phyloP scores from a whole-genome alignment of 1,284 basidiomycete genomes.

The Phylloboletellus chloephorus region DNA sequence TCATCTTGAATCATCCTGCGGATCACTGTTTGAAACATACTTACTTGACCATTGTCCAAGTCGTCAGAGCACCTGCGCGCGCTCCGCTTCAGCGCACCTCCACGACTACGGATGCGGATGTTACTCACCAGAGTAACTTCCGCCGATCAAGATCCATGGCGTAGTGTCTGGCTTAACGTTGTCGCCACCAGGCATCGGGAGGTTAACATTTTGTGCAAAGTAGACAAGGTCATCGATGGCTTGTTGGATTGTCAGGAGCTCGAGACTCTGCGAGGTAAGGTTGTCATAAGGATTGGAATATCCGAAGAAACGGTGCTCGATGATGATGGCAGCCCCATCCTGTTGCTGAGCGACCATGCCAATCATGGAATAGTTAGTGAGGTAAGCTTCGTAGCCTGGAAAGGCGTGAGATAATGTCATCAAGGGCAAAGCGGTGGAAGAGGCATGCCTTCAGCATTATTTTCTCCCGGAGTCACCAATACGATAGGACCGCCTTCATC shows the following conservation, averaged over 20 bases:
- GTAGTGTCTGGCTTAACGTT: constrained; percentile 50
- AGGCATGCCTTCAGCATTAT: constrained; percentile 37
- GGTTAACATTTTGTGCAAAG: constrained; percentile 59
- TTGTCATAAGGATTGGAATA: constrained; percentile 55
- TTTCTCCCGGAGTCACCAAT: constrained; percentile 49
- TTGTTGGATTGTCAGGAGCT: constrained; percentile 62
- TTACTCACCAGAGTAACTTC: constrained; percentile 56
- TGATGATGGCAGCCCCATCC: constrained; percentile 54
- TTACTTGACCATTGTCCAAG: constrained; percentile 69
- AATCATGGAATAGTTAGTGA: constrained; percentile 60
- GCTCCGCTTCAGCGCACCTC: background rate
- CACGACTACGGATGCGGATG: background rate
- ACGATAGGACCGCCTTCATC: constrained; percentile 61
- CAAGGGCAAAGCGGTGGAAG: constrained; percentile 10
- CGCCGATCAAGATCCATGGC: constrained; percentile 68
- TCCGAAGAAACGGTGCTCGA: constrained; percentile 55
- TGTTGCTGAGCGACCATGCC: constrained; percentile 65
- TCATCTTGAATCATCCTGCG: background rate
- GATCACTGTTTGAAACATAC: constrained; percentile 16
- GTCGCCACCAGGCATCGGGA: constrained; percentile 63
- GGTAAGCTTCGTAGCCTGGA: constrained; percentile 49
- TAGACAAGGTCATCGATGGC: constrained; percentile 67
- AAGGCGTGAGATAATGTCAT: constrained; percentile 35
- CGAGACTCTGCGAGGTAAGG: constrained; percentile 54
- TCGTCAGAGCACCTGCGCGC: constrained; percentile 47